Conservation (phyloP, 192 early-diverging fungal genomes). For the Backusella mclennaniae region DNA sequence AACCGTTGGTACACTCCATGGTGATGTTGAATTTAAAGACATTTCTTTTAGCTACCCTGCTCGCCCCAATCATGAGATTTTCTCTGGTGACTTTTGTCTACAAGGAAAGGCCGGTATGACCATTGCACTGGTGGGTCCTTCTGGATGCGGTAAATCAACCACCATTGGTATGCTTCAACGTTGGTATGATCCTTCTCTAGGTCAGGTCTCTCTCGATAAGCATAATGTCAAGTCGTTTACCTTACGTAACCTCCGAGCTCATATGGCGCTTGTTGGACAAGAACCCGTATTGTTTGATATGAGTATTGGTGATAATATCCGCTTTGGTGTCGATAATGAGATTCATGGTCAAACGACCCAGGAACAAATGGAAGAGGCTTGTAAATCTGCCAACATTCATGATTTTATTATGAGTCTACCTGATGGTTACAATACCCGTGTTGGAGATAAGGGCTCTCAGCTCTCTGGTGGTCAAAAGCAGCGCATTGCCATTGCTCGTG, state of each 20-base stretch:
- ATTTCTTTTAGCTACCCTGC: slow-evolving; percentile 67
- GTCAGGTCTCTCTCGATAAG: slow-evolving; percentile 60
- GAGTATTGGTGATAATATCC: slow-evolving; percentile 87
- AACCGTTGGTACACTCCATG: slow-evolving; percentile 16
- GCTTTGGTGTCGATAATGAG: slow-evolving; percentile 58
- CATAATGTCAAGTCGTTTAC: slow-evolving; percentile 61
- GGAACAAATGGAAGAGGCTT: slow-evolving; percentile 56
- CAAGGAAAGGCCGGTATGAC: slow-evolving; percentile 64
- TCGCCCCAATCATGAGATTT: slow-evolving; percentile 53
- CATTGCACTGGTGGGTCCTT: slow-evolving; percentile 84
- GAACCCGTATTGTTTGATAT: slow-evolving; percentile 92
- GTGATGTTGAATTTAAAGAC: slow-evolving; percentile 38
- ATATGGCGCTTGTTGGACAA: slow-evolving; percentile 88
- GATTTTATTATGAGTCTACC: slow-evolving; percentile 65
- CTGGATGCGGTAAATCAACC: slow-evolving; percentile 84
- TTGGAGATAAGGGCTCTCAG: slow-evolving; percentile 65
- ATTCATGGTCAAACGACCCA: slow-evolving; percentile 34
- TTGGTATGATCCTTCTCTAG: slow-evolving; percentile 72
- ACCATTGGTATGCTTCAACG: slow-evolving; percentile 67
- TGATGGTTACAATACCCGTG: slow-evolving; percentile 61
- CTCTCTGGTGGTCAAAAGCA: slow-evolving; percentile 69
- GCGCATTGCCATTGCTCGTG: slow-evolving; percentile 82
- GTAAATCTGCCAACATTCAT: slow-evolving; percentile 56
- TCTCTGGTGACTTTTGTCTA: slow-evolving; percentile 36
- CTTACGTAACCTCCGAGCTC: slow-evolving; percentile 61